Conservation (phyloP, 345 rosid genomes). For the Eutrema yunnanense region DNA sequence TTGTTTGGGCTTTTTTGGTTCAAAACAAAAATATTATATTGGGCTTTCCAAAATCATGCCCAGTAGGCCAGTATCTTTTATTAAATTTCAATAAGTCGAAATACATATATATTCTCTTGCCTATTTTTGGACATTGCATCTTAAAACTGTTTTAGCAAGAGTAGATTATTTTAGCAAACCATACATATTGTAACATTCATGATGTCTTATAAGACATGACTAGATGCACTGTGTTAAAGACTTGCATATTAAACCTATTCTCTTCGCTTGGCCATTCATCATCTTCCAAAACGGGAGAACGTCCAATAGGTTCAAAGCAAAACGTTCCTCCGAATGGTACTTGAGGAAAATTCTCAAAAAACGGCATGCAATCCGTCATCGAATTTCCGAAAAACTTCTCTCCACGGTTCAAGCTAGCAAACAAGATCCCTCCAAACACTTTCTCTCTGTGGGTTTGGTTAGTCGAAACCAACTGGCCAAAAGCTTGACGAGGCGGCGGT, state of each 20-base stretch:
- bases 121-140: too few species aligned
- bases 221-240: conserved; percentile 28
- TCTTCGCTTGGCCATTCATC: conserved; percentile 9
- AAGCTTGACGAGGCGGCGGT: neutral
- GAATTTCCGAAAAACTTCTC: neutral
- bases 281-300: conserved; percentile 5
- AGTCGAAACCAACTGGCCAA: neutral
- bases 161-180: neutral
- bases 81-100: too few species aligned
- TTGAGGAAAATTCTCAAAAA: conserved; percentile 26
- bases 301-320: conserved; percentile 34
- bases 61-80: too few species aligned
- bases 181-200: neutral
- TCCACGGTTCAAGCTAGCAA: conserved; percentile 20
- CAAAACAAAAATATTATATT: neutral
- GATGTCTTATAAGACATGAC: conserved; percentile 20
- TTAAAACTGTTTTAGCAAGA: too few species aligned
- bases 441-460: neutral
- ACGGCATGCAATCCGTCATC: conserved; percentile 19
- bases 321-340: conserved; percentile 34
- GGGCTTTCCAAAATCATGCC: neutral
- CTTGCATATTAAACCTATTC: conserved; percentile 24
- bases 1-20: neutral
- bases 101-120: too few species aligned
- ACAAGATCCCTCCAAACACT: conserved; percentile 36